Evolutionary conservation across 2,329 filamentous ascomycete genomes (phyloP).

Genomic region (Thermoascus crustaceus): DNA sequence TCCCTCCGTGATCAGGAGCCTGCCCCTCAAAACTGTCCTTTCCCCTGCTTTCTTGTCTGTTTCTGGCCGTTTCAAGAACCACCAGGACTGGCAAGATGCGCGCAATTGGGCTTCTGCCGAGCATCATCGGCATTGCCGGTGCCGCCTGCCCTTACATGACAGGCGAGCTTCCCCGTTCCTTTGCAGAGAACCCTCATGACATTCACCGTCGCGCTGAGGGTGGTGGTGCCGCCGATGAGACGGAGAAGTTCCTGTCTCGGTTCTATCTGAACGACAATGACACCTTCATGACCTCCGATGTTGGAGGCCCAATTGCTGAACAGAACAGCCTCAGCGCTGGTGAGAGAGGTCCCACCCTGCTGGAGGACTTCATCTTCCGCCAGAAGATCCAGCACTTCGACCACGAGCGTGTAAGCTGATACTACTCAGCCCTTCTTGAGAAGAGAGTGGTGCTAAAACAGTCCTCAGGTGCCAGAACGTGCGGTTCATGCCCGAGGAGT

Average conservation of each 20-base stretch:
- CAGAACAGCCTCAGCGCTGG: constrained; percentile 61
- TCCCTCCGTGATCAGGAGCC: no score
- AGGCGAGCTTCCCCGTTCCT: not conserved
- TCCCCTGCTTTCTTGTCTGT: not conserved
- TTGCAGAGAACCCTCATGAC: constrained; percentile 9
- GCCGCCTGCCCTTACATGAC: not conserved
- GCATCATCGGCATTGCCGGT: not conserved
- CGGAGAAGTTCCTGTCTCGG: constrained; percentile 35
- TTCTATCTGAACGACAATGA: constrained; percentile 46
- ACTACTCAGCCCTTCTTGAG: not conserved
- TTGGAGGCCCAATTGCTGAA: constrained; percentile 60
- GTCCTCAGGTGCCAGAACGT: constrained; percentile 48
- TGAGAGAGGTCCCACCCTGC: constrained; percentile 55
- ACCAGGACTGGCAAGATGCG: constrained; percentile 1
- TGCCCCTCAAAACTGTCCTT: no score
- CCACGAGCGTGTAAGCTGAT: constrained; percentile 53
- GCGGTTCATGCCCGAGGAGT: constrained; percentile 64
- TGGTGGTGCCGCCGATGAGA: constrained; percentile 19
- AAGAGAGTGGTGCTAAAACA: not conserved
- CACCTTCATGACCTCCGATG: constrained; percentile 56
- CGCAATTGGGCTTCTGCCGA: not conserved
- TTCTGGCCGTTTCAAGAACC: not conserved
- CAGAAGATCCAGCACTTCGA: constrained; percentile 66
- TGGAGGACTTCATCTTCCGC: constrained; percentile 66
- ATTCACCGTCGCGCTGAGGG: constrained; percentile 15